Conservation (phyloP, 352 stramenopile genomes). For the Phytophthora macrochlamydospora region DNA sequence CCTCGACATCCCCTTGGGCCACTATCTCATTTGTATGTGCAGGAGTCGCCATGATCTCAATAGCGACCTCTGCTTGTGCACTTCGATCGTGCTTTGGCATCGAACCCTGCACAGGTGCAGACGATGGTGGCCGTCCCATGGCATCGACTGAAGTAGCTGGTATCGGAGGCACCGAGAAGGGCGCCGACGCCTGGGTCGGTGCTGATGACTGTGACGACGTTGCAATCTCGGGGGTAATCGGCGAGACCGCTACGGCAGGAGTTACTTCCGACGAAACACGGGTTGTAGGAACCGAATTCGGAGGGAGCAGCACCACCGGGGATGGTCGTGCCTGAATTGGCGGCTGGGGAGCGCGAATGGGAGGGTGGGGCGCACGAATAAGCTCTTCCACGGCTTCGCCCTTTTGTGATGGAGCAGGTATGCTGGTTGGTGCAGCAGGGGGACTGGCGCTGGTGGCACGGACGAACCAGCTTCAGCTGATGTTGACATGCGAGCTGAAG, state of each 20-base stretch:
- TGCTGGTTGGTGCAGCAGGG: slow-evolving; percentile 20
- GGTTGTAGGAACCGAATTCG: slow-evolving; percentile 19
- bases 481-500: slow-evolving; percentile 8
- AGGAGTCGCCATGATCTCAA: slow-evolving; percentile 41
- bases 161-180: slow-evolving; percentile 17
- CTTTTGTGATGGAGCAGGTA: slow-evolving; percentile 13
- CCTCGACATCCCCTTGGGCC: slow-evolving; percentile 22
- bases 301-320: slow-evolving; percentile 43
- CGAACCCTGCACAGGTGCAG: neutral
- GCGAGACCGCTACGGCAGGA: slow-evolving; percentile 14
- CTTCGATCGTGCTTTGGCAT: slow-evolving; percentile 30
- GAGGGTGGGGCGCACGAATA: slow-evolving; percentile 5
- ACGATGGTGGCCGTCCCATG: slow-evolving; percentile 7
- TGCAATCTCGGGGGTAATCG: slow-evolving; percentile 14
- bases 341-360: slow-evolving; percentile 7
- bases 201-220: slow-evolving; percentile 8
- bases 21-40: slow-evolving; percentile 20
- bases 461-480: slow-evolving; percentile 12
- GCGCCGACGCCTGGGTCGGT: slow-evolving; percentile 7
- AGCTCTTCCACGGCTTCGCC: slow-evolving; percentile 19
- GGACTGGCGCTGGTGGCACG: slow-evolving; percentile 28
- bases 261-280: slow-evolving; percentile 27
- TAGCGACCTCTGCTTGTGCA: slow-evolving; percentile 40
- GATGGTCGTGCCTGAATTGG: slow-evolving; percentile 32
- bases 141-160: slow-evolving; percentile 21